phyloP scores from a whole-genome alignment of 352 stramenopile genomes.

The Phytopythium cucurbitacearum region DNA sequence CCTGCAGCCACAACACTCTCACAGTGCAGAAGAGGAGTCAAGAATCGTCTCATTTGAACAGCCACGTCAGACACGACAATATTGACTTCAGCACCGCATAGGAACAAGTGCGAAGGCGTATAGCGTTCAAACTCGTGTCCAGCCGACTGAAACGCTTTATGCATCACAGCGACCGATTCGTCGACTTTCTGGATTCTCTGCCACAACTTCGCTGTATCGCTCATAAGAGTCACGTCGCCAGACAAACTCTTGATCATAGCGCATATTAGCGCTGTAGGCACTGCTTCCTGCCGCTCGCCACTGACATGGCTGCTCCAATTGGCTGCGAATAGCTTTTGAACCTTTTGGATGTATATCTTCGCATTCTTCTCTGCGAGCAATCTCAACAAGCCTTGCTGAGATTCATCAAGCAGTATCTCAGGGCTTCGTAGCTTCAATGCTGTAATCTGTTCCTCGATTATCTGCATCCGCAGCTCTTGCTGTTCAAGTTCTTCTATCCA shows the following conservation, averaged over 20 bases:
- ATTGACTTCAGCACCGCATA: conserved; percentile 26
- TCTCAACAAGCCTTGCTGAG: conserved; percentile 40
- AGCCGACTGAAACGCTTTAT: conserved; percentile 16
- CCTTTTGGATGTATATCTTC: conserved; percentile 53
- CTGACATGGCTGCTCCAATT: neutral
- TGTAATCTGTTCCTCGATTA: conserved; percentile 60
- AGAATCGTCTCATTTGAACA: conserved; percentile 43
- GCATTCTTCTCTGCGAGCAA: conserved; percentile 54
- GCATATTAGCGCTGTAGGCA: conserved; percentile 19
- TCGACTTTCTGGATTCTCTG: conserved; percentile 36
- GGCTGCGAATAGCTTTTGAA: conserved; percentile 26
- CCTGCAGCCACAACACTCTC: conserved; percentile 26
- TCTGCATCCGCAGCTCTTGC: conserved; percentile 50
- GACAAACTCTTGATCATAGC: conserved; percentile 26
- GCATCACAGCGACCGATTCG: conserved; percentile 29
- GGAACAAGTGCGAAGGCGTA: conserved; percentile 21
- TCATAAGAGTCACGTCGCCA: conserved; percentile 34
- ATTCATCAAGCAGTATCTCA: conserved; percentile 30
- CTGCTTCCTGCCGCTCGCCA: conserved; percentile 4
- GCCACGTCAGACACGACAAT: conserved; percentile 23
- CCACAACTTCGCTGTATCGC: conserved; percentile 21
- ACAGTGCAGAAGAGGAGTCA: conserved; percentile 41
- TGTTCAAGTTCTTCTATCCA: conserved; percentile 73
- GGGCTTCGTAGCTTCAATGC: conserved; percentile 52
- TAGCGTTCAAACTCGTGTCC: conserved; percentile 16